Base-by-base conservation (phyloP, 2,329 filamentous ascomycete species). In the Xylariaceae sp. region DNA sequence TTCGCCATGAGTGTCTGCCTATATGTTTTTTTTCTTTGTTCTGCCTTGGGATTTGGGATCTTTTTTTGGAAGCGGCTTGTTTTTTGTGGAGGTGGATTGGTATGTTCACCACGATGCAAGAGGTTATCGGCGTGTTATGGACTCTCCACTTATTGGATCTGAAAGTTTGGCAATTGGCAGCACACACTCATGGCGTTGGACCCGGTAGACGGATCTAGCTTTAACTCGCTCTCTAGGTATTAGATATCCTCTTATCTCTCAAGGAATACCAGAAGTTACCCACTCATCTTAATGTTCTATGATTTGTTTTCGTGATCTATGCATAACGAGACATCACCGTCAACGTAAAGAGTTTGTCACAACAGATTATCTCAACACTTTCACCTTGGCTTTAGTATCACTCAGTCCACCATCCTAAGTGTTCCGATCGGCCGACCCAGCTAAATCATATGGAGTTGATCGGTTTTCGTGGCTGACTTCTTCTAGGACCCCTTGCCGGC, bases 201-300 rank as follows among this genome's bases (percentile, higher is more conserved):
- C 61, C 57, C 55, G 57, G 62, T 66, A 62, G 65, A 62, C 58
- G 60, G 67, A 68, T 67, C 58, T 67, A 66, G 72, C 70, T 71
- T 74, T 72, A 79, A 76, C 80, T 81, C 79, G 80, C 80, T 83
- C 79, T 83, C 80, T 84, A 80, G 71, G 80, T 83, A 83, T 80
- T 73, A 76, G 73, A 76, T 80, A 78, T 73, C 72, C 65, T 67
- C 70, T 63, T 66, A 66, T 73, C 80, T 80, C 80, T 81, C 76
- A 79, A 58, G 55, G 9, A 59, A 60, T 59, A 59, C 58, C 58
- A 60, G 58, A 60, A 60, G 58, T 60, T 60, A 60, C 58, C 58
- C 58, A 60, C 58, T 60, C 58, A 60, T 49, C 39, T n/a, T 6
- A 51, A 40, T 26, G 4, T 34, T 37, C 5, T 32, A 4, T 31